Conservation (phyloP, 352 stramenopile species). For the Phytophthora litchii region DNA sequence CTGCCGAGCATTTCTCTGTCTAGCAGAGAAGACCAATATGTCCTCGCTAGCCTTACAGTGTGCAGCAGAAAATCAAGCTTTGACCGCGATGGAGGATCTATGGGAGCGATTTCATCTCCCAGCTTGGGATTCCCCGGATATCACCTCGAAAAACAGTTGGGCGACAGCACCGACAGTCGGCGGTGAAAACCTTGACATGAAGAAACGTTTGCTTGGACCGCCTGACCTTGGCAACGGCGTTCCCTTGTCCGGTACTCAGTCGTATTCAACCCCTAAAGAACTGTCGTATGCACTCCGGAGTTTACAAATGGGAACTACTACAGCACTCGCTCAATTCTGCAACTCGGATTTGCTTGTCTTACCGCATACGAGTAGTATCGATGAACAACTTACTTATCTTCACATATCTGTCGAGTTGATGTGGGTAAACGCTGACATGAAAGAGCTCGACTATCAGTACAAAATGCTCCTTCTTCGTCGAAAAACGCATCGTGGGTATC, state of each 20-base stretch:
- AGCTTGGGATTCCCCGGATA: slow-evolving; percentile 8
- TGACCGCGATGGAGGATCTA: slow-evolving; percentile 18
- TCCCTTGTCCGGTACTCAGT: background rate
- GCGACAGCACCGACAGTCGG: slow-evolving; percentile 20
- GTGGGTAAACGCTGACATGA: slow-evolving; percentile 53
- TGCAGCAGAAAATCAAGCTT: slow-evolving; percentile 22
- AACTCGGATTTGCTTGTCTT: slow-evolving; percentile 21
- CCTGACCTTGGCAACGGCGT: background rate
- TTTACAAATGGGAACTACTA: slow-evolving; percentile 25
- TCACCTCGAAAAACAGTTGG: slow-evolving; percentile 5
- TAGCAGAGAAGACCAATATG: slow-evolving; percentile 1
- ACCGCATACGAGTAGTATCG: slow-evolving; percentile 5
- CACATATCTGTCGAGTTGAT: slow-evolving; percentile 44
- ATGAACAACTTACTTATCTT: slow-evolving; percentile 41
- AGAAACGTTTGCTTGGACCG: slow-evolving; percentile 29
- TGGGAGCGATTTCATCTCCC: slow-evolving; percentile 38
- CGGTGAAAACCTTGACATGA: slow-evolving; percentile 30
- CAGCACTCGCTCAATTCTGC: slow-evolving; percentile 20
- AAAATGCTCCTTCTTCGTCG: slow-evolving; percentile 46
- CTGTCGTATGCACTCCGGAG: slow-evolving; percentile 25
- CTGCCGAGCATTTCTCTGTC: slow-evolving; percentile 8
- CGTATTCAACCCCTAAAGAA: slow-evolving; percentile 15
- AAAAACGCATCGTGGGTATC: slow-evolving; percentile 35
- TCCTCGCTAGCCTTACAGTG: background rate
- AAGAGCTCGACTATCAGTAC: slow-evolving; percentile 49